Evolutionary conservation across 306 rosid genomes (phyloP), one percentile per base, ranked within the genome.

Genomic region (Coriaria nepalensis): DNA sequence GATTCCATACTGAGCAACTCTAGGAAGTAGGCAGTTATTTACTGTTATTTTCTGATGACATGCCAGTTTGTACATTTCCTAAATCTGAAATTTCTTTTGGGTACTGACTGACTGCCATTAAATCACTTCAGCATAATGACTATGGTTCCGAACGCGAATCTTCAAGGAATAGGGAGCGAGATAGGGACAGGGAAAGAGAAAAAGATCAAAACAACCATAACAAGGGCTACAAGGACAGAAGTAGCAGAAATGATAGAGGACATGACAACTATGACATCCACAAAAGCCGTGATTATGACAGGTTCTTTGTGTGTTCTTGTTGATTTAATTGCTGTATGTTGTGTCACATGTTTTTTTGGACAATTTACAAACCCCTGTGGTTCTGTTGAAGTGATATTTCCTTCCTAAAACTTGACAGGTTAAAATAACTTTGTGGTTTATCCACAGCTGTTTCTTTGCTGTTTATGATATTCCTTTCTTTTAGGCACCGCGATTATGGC

Each of bases 141-240:
- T 69, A 55, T 49, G 75, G 83, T 33, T 60, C 77, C 63, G 73
- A 66, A 55, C 68, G 52, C 6, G 83, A 82, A 60, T 68, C 77
- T 55, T 50, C 40, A 2, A 55, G 70, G 74, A 51, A 10, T 41
- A 76, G 79, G 47, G 76, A 62, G 46, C 62, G 50, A 64, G 73
- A 76, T 60, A 60, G 54, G 9, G 80, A 68, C 45, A 78, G 78
- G 66, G 74, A 59, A 39, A 36, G 12, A 53, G 67, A 64, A 47
- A 66, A 66, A 40, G 75, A 61, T 39, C 59, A 20, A 20, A 51
- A 49, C 58, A 44, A 57, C 51, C 46, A 7, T 20, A 20, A 20
- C 3, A 69, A 70, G 70, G 78, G 65, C 61, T 66, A 55, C 40
- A 78, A 55, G 72, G 68, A 67, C 57, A 74, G 74, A 49, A 68